These are phyloP conservation scores for Veloboletus limbatus DNA, from an alignment of 1,284 basidiomycete genomes.

Conservation along the genomic window DNA sequence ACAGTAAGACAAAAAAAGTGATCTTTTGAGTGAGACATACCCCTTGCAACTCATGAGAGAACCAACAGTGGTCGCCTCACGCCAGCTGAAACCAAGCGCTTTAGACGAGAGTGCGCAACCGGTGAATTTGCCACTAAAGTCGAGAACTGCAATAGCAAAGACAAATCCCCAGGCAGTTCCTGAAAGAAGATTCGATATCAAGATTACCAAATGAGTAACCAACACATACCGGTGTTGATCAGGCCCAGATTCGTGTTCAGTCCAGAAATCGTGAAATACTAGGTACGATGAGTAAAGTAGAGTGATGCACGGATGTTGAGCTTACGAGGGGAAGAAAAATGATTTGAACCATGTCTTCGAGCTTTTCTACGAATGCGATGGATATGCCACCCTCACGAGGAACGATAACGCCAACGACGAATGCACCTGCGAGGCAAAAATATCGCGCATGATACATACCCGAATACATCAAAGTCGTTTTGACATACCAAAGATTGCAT, in stretches of 20 bases:
- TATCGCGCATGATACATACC: slow-evolving; percentile 36
- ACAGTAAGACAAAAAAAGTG: slow-evolving; percentile 3
- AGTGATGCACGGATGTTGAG: background rate
- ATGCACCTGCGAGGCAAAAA: slow-evolving; percentile 57
- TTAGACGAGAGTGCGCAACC: slow-evolving; percentile 71
- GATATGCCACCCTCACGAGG: slow-evolving; percentile 87
- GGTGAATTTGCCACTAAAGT: slow-evolving; percentile 82
- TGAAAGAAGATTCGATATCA: slow-evolving; percentile 38
- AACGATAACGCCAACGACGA: slow-evolving; percentile 87
- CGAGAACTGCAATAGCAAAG: slow-evolving; percentile 76
- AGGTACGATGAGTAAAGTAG: slow-evolving; percentile 7
- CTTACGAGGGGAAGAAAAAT: slow-evolving; percentile 85
- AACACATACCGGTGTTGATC: slow-evolving; percentile 59
- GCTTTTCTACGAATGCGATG: slow-evolving; percentile 73
- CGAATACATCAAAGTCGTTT: background rate
- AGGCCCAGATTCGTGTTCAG: slow-evolving; percentile 87
- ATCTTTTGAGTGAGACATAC: slow-evolving; percentile 37
- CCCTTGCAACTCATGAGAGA: slow-evolving; percentile 96
- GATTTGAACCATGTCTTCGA: slow-evolving; percentile 81
- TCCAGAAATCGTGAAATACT: slow-evolving; percentile 90
- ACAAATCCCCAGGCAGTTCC: slow-evolving; percentile 91
- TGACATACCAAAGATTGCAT: slow-evolving; percentile 77
- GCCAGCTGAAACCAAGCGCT: slow-evolving; percentile 68
- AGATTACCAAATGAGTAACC: slow-evolving; percentile 22
- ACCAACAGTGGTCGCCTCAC: slow-evolving; percentile 86